Base-by-base conservation (phyloP, 805 yeast genomes). In the Saccharomycopsis sp. region DNA sequence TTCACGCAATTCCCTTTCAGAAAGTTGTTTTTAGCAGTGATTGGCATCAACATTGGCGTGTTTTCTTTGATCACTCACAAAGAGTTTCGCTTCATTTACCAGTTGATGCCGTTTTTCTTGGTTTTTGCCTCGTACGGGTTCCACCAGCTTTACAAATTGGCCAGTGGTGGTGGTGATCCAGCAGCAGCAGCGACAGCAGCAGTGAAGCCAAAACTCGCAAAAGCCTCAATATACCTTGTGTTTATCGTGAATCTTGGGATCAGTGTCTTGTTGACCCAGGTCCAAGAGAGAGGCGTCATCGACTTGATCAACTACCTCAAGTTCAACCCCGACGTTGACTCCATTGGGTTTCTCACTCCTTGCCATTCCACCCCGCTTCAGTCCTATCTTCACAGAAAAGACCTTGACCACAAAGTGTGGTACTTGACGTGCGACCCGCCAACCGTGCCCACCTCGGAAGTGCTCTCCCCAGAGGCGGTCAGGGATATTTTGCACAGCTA, bases 321-420 rank as follows among this genome's bases (percentile, higher is more conserved):
- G 30, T 45, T 59, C 17, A 56, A 64, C 25, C 52, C 60, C 3
- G 51, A 55, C 3, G 67, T 73, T 7, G 47, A 59, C 6, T 68
- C 81, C 1, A 61, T 88, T 21, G 95, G 96, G 0, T 84, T 92
- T 51, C 58, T 92, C 12, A 86, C 88, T 55, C 98, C 99, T 0
- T 92, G 99, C 53, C 99, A 92, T 58, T 88, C 97, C 0, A 89
- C 96, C 0, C 99, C 98, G 2, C 83, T 92, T 77, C 95, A 86
- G 54, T 74, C 92, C 19, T 77, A 81, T 55, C 60, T 92, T 30
- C 95, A 88, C 53, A 61, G 82, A 17, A 57, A 63, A 7, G 69
- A 65, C 20, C 54, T 71, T 3, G 50, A 56, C 1, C 69, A 72
- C 9, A 46, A 58, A n/a, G 52, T 77, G 1, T 83, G 95, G 94